phyloP scores from a whole-genome alignment of 208 protist species.

The Tritrichomonas foetus region DNA sequence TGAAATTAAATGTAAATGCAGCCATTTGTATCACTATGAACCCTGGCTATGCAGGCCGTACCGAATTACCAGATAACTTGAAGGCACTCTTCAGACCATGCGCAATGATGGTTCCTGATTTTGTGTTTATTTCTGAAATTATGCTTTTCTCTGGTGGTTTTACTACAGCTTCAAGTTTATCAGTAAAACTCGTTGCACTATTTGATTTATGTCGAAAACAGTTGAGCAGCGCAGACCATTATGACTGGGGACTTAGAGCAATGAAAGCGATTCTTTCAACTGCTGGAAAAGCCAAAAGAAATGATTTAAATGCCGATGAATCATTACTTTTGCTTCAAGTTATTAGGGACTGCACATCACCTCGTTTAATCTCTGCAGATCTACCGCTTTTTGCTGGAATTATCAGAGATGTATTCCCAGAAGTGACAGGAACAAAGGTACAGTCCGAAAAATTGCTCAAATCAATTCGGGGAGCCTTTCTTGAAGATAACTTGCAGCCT shows the following conservation, averaged over 20 bases:
- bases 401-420: slow-evolving; percentile 87
- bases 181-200: slow-evolving; percentile 86
- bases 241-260: slow-evolving; percentile 92
- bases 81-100: slow-evolving; percentile 59
- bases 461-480: slow-evolving; percentile 59
- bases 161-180: slow-evolving; percentile 76
- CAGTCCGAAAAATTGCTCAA: slow-evolving; percentile 65
- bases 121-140: slow-evolving; percentile 90
- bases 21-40: slow-evolving; percentile 97
- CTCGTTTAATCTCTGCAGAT: slow-evolving; percentile 90
- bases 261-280: slow-evolving; percentile 84
- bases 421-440: slow-evolving; percentile 67
- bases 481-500: slow-evolving; percentile 58
- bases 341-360: slow-evolving; percentile 87
- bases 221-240: slow-evolving; percentile 92
- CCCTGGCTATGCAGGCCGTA: slow-evolving; percentile 88
- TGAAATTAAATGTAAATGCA: slow-evolving; percentile 78
- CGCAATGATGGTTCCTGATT: slow-evolving; percentile 77
- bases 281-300: slow-evolving; percentile 80
- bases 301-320: slow-evolving; percentile 43
- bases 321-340: slow-evolving; percentile 83
- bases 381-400: slow-evolving; percentile 84
- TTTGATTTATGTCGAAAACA: slow-evolving; percentile 90
- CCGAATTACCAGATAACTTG: slow-evolving; percentile 69
- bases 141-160: slow-evolving; percentile 92